phyloP scores from a whole-genome alignment of 2,329 filamentous ascomycete genomes.

The Exophiala dermatitidis region DNA sequence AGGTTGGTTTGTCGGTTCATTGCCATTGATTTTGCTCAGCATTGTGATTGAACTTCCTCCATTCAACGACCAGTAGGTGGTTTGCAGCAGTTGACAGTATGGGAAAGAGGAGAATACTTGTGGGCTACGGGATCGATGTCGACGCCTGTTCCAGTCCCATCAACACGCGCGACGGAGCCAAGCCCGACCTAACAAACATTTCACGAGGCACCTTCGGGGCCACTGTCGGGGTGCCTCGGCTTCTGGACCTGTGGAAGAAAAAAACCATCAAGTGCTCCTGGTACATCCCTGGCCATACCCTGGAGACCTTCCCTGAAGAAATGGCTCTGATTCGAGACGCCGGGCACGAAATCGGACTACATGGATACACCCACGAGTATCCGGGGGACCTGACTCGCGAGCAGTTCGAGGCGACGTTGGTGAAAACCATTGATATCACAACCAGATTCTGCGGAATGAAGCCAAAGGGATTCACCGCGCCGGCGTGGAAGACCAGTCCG shows the following conservation, averaged over 20 bases:
- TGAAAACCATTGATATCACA: slow-evolving; percentile 66
- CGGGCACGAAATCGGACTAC: slow-evolving; percentile 60
- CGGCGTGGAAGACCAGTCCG: slow-evolving; percentile 57
- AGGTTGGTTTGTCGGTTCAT: no score
- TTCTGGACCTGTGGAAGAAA: slow-evolving; percentile 64
- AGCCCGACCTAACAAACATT: background rate
- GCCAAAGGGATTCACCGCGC: slow-evolving; percentile 63
- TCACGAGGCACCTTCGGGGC: slow-evolving; percentile 55
- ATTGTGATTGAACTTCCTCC: no score
- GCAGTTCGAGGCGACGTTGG: slow-evolving; percentile 71
- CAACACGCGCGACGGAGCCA: background rate
- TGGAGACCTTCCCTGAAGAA: slow-evolving; percentile 61
- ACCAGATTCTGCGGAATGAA: slow-evolving; percentile 64
- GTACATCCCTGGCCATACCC: slow-evolving; percentile 57
- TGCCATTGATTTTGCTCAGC: no score
- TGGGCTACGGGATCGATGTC: background rate
- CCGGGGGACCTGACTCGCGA: slow-evolving; percentile 63
- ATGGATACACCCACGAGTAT: slow-evolving; percentile 69
- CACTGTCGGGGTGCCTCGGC: slow-evolving; percentile 55
- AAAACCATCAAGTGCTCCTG: slow-evolving; percentile 63
- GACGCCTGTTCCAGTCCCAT: background rate
- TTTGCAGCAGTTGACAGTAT: background rate
- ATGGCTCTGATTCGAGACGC: slow-evolving; percentile 54
- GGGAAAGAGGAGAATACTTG: background rate
- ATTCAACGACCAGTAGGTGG: no score